Percentiles rank a stretch among this genome's conserved stretches.
Conservation (phyloP, 257 asterid genomes). For the Gentiana straminea region DNA sequence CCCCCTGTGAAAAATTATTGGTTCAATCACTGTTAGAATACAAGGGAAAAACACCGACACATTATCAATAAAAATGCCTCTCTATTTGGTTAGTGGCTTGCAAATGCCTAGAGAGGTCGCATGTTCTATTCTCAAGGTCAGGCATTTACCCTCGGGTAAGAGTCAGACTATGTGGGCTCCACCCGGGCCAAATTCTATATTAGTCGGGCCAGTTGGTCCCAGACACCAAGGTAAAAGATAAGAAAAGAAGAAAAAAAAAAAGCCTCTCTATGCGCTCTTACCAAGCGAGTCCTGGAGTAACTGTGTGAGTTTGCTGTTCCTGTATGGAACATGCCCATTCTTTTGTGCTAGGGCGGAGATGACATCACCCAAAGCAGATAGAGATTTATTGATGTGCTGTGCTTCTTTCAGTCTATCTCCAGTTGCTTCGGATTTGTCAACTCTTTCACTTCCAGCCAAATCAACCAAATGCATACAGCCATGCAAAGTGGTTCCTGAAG, state of each 20-base stretch:
- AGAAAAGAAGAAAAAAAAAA: constrained; percentile 1
- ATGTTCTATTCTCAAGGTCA: too few relatives aligned
- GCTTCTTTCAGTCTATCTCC: constrained; percentile 98
- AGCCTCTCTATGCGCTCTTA: constrained; percentile 20
- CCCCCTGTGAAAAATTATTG: constrained; percentile 44
- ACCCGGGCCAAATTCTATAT: too few relatives aligned
- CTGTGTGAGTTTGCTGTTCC: constrained; percentile 97
- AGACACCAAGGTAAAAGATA: background rate
- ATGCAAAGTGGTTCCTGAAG: constrained; percentile 61
- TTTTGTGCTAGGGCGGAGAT: constrained; percentile 89
- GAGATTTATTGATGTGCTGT: constrained; percentile 86
- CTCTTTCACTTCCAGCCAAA: constrained; percentile 98
- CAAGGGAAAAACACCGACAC: background rate
- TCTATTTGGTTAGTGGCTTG: too few relatives aligned
- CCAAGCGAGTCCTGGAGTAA: constrained; percentile 98
- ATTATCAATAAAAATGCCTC: too few relatives aligned
- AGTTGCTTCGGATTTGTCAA: constrained; percentile 93
- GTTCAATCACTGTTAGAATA: constrained; percentile 9
- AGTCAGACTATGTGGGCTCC: too few relatives aligned
- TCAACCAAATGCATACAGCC: constrained; percentile 99
- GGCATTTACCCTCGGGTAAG: too few relatives aligned
- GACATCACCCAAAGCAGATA: constrained; percentile 97
- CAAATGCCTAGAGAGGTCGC: too few relatives aligned
- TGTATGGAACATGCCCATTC: constrained; percentile 76
- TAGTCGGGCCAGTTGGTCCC: too few relatives aligned